A percentile compares a stretch with the other conserved stretches of the same genome.
Conservation (phyloP, 148 eudicot genomes). For the Rheum nobile region DNA sequence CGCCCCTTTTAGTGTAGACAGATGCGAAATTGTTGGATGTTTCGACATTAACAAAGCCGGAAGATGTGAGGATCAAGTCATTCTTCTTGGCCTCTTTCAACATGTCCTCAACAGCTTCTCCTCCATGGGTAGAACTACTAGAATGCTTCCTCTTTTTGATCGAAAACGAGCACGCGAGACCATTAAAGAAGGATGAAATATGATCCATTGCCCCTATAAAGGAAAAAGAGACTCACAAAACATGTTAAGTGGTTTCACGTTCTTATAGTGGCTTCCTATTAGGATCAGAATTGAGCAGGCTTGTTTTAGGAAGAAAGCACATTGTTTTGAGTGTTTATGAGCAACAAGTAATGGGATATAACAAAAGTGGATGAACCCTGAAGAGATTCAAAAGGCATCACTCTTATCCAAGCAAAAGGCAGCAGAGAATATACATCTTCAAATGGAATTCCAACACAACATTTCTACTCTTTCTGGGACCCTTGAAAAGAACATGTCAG, state of each 20-base stretch:
- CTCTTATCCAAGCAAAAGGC: conserved; percentile 2
- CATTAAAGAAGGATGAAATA: not conserved
- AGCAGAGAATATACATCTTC: not conserved
- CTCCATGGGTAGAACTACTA: not conserved
- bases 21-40: conserved; percentile 3
- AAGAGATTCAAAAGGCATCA: not conserved
- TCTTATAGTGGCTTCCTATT: not conserved
- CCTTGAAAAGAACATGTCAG: conserved; percentile 2
- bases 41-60: not conserved
- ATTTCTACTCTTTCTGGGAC: conserved; percentile 4
- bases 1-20: not conserved
- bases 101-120: conserved; percentile 3
- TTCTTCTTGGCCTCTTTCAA: conserved; percentile 1
- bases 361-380: not conserved
- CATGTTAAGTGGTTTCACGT: not conserved
- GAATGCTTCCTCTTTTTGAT: conserved; percentile 1
- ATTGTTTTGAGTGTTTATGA: not conserved
- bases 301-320: conserved; percentile 1
- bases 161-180: not conserved
- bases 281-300: not conserved
- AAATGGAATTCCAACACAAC: not conserved
- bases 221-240: not conserved
- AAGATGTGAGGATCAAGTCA: not conserved
- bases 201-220: not conserved
- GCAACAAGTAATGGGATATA: not conserved